Evolutionary conservation across 2,329 filamentous ascomycete genomes (phyloP), one percentile per base, ranked within the genome.

Genomic region (Verticillium tricorpus): DNA sequence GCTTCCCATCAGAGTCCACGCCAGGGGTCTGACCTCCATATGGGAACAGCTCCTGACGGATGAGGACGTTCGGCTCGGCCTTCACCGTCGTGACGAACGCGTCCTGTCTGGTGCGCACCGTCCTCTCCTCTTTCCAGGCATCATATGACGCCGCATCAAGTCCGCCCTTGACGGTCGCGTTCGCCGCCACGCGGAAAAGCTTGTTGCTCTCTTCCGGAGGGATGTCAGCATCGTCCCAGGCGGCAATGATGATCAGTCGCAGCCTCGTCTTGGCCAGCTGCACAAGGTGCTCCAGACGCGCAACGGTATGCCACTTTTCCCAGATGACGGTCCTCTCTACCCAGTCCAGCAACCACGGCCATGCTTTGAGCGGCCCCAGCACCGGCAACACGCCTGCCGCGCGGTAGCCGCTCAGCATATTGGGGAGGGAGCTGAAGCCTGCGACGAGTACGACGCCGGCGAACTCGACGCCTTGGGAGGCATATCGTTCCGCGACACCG

Each of bases 171-270:
- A 78, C 71, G 1, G 80, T 79, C 55, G 84, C 83, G 60, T 80
- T 81, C 2, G 84, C 84, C 0, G 87, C 85, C 0, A 83, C 80
- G 34, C 77, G 77, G 70, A 91, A 92, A 1, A 91, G 75, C 66
- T 79, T 80, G 67, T 89, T 83, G 54, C 87, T 86, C 69, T 93
- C 88, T 1, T 78, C 82, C 77, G 86, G 94, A 0, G 91, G 88
- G 63, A 98, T 97, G 68, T 97, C 92, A 62, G 79, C 78, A 72
- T 98, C 94, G 69, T 97, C 86, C 60, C 84, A 82, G 17, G 93
- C 91, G 69, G 97, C 94, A 2, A 98, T 77, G 52, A 97, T 78
- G 54, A 85, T 87, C 22, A 97, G 76, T 25, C 88, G 82, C 11
- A 95, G 65, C 69, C 78, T 78, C 64, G 66, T 80, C 64, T 76